Evolutionary conservation across 345 rosid species (phyloP), one percentile per base, ranked within the genome.

Genomic region (Syzygium aqueum): DNA sequence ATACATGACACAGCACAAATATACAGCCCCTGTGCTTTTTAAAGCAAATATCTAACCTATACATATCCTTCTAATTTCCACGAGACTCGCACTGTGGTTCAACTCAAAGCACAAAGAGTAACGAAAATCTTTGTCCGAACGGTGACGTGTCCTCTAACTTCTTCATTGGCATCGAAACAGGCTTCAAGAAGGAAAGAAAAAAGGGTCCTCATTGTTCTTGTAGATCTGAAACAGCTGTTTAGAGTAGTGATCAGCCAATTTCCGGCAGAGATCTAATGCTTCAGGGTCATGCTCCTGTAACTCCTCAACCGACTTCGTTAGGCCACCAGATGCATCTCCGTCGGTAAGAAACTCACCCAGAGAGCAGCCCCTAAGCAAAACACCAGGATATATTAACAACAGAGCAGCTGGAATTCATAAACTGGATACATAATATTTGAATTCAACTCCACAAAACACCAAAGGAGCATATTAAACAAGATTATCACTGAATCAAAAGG

Each of bases 171-270:
- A 73, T 37, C 37, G 25, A 19, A 73, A 37, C 80, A 33, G 80
- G 80, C 80, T 33, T 73, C 88, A 63, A 52, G 10, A 33, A 53
- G 90, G 92, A 86, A 65, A 87, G 84, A 96, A 95, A 78, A 91
- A 92, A 37, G 92, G 94, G 90, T 92, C 97, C 89, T 96, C 94
- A 87, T 92, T 90, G 88, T 91, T 94, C 87, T 92, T 88, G 86
- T 92, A 97, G 84, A 96, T 97, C 89, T 90, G 57, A 37, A 97
- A 97, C 89, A 97, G 86, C 84, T 97, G 98, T 90, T 92, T 94
- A 1, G 96, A 93, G 88, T 97, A 95, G 40, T 30, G 91, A 27
- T 53, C 46, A 46, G 96, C 98, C 49, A 97, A 85, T 0, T 52
- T 86, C 88, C 91, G 90, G 92, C 98, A 96, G 51, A 61, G 53